Evolutionary conservation across 2,329 filamentous ascomycete species (phyloP).

Genomic region (Cercospora berteroae): DNA sequence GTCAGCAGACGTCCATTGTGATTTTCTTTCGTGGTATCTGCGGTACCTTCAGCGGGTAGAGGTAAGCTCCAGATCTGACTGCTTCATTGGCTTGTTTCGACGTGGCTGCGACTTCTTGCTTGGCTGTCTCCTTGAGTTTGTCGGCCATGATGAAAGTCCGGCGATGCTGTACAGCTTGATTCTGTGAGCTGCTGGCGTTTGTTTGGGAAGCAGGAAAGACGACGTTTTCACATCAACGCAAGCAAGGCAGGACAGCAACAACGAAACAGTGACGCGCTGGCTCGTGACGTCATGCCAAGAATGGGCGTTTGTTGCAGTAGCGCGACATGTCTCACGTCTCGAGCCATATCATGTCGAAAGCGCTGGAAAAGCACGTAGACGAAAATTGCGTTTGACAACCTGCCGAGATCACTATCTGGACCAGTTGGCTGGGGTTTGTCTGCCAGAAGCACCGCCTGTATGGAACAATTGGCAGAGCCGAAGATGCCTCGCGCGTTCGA

Average conservation of each 20-base stretch:
- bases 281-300: not conserved
- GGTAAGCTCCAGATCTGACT: slow-evolving; percentile 71
- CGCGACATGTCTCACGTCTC: not conserved
- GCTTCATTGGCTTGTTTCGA: slow-evolving; percentile 65
- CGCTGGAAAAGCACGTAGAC: not conserved
- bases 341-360: not conserved
- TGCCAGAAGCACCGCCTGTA: not conserved
- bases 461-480: no score
- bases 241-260: not conserved
- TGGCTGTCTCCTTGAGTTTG: slow-evolving; percentile 56
- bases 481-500: not conserved
- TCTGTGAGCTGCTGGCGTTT: not conserved
- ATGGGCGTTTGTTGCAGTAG: not conserved
- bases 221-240: not conserved
- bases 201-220: not conserved
- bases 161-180: not conserved
- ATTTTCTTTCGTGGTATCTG: not conserved
- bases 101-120: slow-evolving; percentile 70
- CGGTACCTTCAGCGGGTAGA: slow-evolving; percentile 74
- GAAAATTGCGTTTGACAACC: not conserved
- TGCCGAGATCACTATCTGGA: not conserved
- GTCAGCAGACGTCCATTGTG: not conserved
- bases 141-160: slow-evolving; percentile 25
- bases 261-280: not conserved
- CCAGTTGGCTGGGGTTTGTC: not conserved